These are phyloP conservation scores for Hygrocybe coccinea DNA, from an alignment of 768 basidiomycete species.

Conservation along the genomic window DNA sequence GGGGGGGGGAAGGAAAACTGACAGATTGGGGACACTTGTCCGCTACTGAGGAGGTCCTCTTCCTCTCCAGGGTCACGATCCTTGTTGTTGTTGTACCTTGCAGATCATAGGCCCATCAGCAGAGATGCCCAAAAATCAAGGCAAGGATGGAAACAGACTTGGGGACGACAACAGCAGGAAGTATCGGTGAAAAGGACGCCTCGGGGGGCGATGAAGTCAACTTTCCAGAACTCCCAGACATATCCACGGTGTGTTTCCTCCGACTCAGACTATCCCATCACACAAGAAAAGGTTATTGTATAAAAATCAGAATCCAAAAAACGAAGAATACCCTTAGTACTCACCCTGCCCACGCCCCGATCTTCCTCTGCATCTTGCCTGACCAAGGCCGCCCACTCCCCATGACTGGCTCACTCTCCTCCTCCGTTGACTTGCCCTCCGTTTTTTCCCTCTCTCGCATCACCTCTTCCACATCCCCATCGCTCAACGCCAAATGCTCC, in stretches of 20 bases:
- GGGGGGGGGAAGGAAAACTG: constrained; percentile 19
- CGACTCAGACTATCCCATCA: constrained; percentile 18
- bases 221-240: background rate
- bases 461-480: constrained; percentile 15
- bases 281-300: too few species aligned
- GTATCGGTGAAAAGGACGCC: background rate
- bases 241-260: constrained; percentile 13
- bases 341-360: constrained; percentile 44
- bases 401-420: constrained; percentile 38
- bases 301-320: too few species aligned
- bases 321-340: constrained; percentile 10
- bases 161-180: background rate
- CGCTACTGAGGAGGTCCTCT: constrained; percentile 71
- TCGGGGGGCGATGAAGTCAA: background rate
- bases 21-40: constrained; percentile 71
- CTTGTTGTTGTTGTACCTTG: background rate
- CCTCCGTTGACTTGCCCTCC: constrained; percentile 35
- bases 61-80: constrained; percentile 43
- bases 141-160: background rate
- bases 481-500: constrained; percentile 1
- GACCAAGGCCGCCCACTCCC: constrained; percentile 38
- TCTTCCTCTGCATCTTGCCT: constrained; percentile 39
- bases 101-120: background rate
- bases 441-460: constrained; percentile 27
- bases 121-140: background rate